Evolutionary conservation across 139 green algal genomes (phyloP), one percentile per base, ranked within the genome.

Genomic region (Microglena sp.): DNA sequence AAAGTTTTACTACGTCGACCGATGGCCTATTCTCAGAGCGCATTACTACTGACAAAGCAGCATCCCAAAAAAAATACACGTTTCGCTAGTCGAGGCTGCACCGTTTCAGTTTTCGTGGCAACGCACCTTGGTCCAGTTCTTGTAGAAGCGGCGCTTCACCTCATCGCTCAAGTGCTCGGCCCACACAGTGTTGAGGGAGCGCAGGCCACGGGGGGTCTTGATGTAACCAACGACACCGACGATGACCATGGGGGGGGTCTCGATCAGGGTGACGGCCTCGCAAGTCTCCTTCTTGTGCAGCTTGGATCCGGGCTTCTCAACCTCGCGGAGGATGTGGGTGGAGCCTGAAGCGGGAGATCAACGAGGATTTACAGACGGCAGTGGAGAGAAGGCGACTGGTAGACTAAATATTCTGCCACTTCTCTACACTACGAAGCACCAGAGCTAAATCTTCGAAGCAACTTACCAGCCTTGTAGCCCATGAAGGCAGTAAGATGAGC

Each of bases 71-170:
- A n/a, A n/a, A n/a, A n/a, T n/a, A n/a, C n/a, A n/a, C n/a, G n/a
- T n/a, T n/a, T n/a, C n/a, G n/a, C n/a, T n/a, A n/a, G n/a, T n/a
- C n/a, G n/a, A n/a, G n/a, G n/a, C n/a, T n/a, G n/a, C n/a, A n/a
- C n/a, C n/a, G n/a, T n/a, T n/a, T n/a, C n/a, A n/a, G n/a, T n/a
- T n/a, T n/a, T n/a, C n/a, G n/a, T n/a, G n/a, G n/a, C n/a, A n/a
- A n/a, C n/a, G n/a, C n/a, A n/a, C n/a, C n/a, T 96, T 96, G 87
- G 87, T 93, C 83, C 86, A 98, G 89, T 97, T 98, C 91, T 97
- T 98, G 85, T 94, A 94, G 84, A 90, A 93, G 66, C 79, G 79
- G 70, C 93, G 84, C 81, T 90, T 92, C 35, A 96, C 79, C 74
- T 95, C 85, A 30, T 98, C 90, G 77, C 70, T 85, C 56, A 99